These are phyloP conservation scores for Leccinum aurantiacum DNA, from an alignment of 768 basidiomycete genomes.

Conservation along the genomic window DNA sequence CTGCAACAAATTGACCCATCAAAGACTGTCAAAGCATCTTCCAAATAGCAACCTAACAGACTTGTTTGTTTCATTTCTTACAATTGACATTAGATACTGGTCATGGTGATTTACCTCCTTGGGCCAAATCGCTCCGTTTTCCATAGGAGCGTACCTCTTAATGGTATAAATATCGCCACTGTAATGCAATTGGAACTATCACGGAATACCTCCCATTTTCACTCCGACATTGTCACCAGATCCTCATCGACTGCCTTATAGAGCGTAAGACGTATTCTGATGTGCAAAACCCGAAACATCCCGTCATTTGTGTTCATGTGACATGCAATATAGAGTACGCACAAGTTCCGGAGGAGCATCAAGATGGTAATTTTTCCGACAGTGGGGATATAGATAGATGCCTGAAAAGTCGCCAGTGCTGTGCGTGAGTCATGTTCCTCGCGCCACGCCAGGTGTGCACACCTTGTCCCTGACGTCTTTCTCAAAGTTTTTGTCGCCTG, in stretches of 20 bases:
- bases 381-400: conserved; percentile 90
- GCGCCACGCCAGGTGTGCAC: conserved; percentile 16
- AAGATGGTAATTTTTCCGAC: conserved; percentile 98
- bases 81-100: conserved; percentile 18
- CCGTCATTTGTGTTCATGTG: conserved; percentile 6
- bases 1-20: conserved; percentile 28
- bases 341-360: conserved; percentile 97
- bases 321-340: conserved; percentile 33
- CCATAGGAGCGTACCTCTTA: conserved; percentile 30
- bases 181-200: conserved; percentile 24
- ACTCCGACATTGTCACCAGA: conserved; percentile 5
- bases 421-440: conserved; percentile 13
- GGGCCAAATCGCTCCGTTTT: conserved; percentile 12
- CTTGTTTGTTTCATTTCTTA: conserved; percentile 11
- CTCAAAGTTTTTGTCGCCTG: conserved; percentile 96
- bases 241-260: conserved; percentile 21
- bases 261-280: conserved; percentile 30
- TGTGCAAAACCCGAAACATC: not conserved
- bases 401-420: conserved; percentile 37
- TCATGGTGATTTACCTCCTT: conserved; percentile 14
- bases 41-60: conserved; percentile 31
- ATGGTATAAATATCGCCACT: conserved; percentile 36
- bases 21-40: conserved; percentile 50
- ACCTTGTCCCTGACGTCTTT: conserved; percentile 91
- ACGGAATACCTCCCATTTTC: conserved; percentile 12